Base-by-base conservation (phyloP, 768 basidiomycete genomes). In the Leccinum fibrillosum region DNA sequence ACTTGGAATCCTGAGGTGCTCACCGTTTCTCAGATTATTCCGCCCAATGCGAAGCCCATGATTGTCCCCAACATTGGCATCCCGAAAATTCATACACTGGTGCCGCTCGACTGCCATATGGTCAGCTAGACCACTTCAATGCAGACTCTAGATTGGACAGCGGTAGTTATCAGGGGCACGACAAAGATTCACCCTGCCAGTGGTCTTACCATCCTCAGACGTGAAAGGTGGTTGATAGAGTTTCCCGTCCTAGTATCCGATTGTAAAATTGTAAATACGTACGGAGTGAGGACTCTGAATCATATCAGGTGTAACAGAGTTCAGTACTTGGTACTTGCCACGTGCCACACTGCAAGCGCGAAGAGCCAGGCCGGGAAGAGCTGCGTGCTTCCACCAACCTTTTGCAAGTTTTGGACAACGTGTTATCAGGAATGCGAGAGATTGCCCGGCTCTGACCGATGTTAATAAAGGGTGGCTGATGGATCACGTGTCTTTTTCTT, bases 21-120 rank as follows among this genome's bases (percentile, higher is more conserved):
- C 21, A 59, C 30, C 17, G 17, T 26, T 47, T 13, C 50, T n/a
- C 48, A 66, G 64, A 19, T 13, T 17, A 48, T 47, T 12, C 47
- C 2, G 7, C 28, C 39, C 58, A 52, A 28, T 28, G 26, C 26
- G 25, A 17, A 39, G 23, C 39, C 19, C 19, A 21, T 34, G 35
- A 54, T 13, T 48, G 23, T 11, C 6, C 21, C 7, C n/a, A 63
- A 35, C 17, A 37, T 26, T 25, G 26, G 44, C 42, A 32, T 13
- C 17, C 28, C 11, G 21, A 37, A n/a, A 12, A n/a, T 10, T n/a
- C n/a, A 13, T 28, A 56, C 19, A 26, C n/a, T n/a, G 9, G 4
- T 42, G n/a, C 4, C n/a, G n/a, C 35, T 13, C 49, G 32, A 21
- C 23, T 45, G 13, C 26, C 26, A 26, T 4, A 47, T 32, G 49